phyloP scores from a whole-genome alignment of 805 yeast genomes.

The Kregervanrija pseudodelftensis region DNA sequence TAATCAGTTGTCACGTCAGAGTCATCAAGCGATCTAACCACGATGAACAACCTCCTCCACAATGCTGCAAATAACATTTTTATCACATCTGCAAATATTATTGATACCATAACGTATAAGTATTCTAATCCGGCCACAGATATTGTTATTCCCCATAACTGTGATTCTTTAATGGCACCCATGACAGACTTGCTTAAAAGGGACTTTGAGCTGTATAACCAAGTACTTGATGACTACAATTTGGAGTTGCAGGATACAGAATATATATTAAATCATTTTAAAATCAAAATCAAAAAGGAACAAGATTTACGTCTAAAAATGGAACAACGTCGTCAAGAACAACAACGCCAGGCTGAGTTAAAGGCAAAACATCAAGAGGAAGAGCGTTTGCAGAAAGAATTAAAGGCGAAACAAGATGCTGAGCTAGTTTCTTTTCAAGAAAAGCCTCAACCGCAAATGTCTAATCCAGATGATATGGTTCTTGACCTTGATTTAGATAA shows the following conservation, averaged over 20 bases:
- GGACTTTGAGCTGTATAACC: constrained; percentile 24
- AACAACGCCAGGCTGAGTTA: constrained; percentile 7
- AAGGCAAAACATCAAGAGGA: constrained; percentile 4
- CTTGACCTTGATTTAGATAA: constrained; percentile 23
- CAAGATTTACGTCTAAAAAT: constrained; percentile 15
- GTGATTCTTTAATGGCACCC: constrained; percentile 21
- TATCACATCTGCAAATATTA: constrained; percentile 26
- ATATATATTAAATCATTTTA: constrained; percentile 20
- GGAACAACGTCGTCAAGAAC: constrained; percentile 19
- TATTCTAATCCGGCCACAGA: constrained; percentile 19
- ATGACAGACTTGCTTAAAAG: constrained; percentile 16
- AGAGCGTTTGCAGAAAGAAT: constrained; percentile 3
- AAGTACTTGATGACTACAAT: constrained; percentile 22
- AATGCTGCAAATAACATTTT: constrained; percentile 28
- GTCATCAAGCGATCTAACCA: not conserved
- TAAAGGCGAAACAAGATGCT: constrained; percentile 4
- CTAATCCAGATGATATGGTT: constrained; percentile 19
- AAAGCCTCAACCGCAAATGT: not conserved
- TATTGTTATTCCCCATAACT: constrained; percentile 24
- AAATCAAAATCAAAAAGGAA: constrained; percentile 23
- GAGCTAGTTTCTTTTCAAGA: constrained; percentile 1
- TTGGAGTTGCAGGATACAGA: constrained; percentile 25
- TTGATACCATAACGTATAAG: constrained; percentile 25
- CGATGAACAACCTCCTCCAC: constrained; percentile 22
- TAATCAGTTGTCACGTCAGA: not conserved